Evolutionary conservation across 2,329 filamentous ascomycete genomes (phyloP), one percentile per base, ranked within the genome.

Genomic region (Aulographum hederae): DNA sequence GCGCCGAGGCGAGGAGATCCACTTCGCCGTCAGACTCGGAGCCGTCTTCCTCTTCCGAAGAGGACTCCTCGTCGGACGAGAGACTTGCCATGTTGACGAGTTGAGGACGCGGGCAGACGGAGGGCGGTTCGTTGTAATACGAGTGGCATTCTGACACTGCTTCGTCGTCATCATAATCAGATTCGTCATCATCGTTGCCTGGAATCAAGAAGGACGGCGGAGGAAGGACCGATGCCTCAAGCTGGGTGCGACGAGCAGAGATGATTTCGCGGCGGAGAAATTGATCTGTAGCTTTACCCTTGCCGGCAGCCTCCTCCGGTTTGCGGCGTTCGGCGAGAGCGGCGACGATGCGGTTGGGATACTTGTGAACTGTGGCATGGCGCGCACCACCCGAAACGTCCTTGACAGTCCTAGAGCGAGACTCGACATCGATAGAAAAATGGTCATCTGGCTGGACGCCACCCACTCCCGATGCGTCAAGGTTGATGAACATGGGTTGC

Each of bases 221-320:
- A 2, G 60, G 60, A 1, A 64, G 48, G 5, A 41, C 34, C 0
- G 60, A 61, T 10, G 49, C 56, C 0, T 55, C 54, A 5, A 63
- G 30, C 62, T 86, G 31, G 57, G 86, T 31, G 61, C 76, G 35
- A 66, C 86, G 38, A 56, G 78, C 35, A 60, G 81, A 40, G 56
- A 76, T 26, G 60, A 75, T 45, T 61, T 85, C 15, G 56, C 91
- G 15, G 51, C 67, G 34, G 73, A 93, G 58, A 67, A 32, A 16
- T 6, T 18, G 16, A 4, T 14, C 16, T 3, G 17, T 6, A 13
- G n/a, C 11, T 26, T 26, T 10, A 6, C 18, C 28, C 25, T 21
- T n/a, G 6, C 15, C 19, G 10, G 18, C 25, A 6, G 12, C 12
- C 8, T 15, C 23, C 6, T 13, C 5, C 12, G 28, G 18, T 4